Evolutionary conservation across 176 grass and related monocot species (phyloP).

Genomic region (Phragmites australis): DNA sequence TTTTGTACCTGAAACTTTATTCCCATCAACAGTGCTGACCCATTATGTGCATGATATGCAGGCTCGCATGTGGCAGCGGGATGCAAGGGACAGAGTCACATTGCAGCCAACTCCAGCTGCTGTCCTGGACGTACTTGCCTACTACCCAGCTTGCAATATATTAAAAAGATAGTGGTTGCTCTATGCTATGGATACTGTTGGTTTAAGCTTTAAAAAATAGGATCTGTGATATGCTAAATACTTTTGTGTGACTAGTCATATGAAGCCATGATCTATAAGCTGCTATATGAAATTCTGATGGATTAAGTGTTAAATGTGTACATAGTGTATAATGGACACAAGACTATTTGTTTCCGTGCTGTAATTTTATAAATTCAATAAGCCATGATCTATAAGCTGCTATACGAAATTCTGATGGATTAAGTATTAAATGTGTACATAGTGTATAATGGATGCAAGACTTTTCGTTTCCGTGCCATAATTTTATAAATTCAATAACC

Average conservation of each 20-base stretch:
- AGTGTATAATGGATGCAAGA: slow-evolving; percentile 21
- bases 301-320: background rate
- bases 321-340: slow-evolving; percentile 20
- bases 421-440: background rate
- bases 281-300: background rate
- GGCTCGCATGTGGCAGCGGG: slow-evolving; percentile 92
- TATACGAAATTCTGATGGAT: background rate
- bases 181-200: background rate
- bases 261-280: background rate
- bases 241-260: background rate
- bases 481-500: background rate
- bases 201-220: background rate
- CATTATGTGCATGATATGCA: slow-evolving; percentile 37
- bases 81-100: slow-evolving; percentile 66
- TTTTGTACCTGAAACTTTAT: background rate
- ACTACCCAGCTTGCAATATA: background rate
- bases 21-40: background rate
- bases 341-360: background rate
- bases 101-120: slow-evolving; percentile 95
- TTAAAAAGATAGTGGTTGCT: background rate
- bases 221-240: background rate
- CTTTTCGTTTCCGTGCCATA: background rate
- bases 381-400: background rate
- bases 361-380: no score
- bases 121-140: slow-evolving; percentile 70